These are phyloP conservation scores for Setomelanomma holmii DNA, from an alignment of 2,329 filamentous ascomycete species.

Conservation along the genomic window DNA sequence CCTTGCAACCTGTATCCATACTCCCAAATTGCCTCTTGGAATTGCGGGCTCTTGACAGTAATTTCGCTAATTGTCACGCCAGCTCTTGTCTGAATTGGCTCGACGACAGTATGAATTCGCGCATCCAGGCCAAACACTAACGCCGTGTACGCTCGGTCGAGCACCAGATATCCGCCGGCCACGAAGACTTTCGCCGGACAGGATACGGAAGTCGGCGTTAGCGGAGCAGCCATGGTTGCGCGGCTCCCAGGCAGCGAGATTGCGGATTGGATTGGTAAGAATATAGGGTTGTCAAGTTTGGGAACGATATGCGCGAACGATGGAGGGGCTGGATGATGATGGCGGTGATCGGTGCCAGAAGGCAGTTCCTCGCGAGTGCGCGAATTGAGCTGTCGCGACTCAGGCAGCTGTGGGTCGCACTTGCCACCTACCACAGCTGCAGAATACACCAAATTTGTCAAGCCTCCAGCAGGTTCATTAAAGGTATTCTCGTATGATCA, in stretches of 20 bases:
- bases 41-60: slow-evolving; percentile 90
- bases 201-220: slow-evolving; percentile 64
- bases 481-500: not conserved
- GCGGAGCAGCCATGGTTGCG: slow-evolving; percentile 17
- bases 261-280: slow-evolving; percentile 23
- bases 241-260: slow-evolving; percentile 21
- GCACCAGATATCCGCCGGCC: slow-evolving; percentile 91
- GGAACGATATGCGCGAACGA: slow-evolving; percentile 24
- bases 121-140: slow-evolving; percentile 71
- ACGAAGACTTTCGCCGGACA: slow-evolving; percentile 96
- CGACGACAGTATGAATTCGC: slow-evolving; percentile 67
- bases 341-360: slow-evolving; percentile 21
- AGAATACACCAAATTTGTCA: not conserved
- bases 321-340: slow-evolving; percentile 20
- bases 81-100: slow-evolving; percentile 63
- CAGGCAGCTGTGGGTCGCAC: not conserved
- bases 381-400: slow-evolving; percentile 9
- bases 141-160: slow-evolving; percentile 85
- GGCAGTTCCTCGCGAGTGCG: slow-evolving; percentile 20
- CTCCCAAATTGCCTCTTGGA: slow-evolving; percentile 83
- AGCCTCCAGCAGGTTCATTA: not conserved
- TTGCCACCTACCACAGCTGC: not conserved
- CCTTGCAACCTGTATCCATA: slow-evolving; percentile 78
- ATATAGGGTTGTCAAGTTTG: slow-evolving; percentile 16
- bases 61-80: slow-evolving; percentile 73